Evolutionary conservation across 768 basidiomycete genomes (phyloP), one percentile per base, ranked within the genome.

Genomic region (Suillus luteus): DNA sequence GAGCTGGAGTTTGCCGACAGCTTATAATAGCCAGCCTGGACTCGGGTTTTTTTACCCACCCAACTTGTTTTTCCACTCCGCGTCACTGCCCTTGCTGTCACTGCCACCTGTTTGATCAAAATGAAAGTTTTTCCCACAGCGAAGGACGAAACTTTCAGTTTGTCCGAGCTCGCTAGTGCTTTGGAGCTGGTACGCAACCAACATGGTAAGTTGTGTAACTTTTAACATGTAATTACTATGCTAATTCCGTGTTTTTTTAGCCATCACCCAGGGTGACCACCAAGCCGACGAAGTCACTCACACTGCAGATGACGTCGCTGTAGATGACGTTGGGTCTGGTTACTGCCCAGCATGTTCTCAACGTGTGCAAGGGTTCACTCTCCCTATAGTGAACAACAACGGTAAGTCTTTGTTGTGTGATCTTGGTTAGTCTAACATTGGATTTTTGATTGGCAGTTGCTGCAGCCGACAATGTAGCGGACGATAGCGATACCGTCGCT

Each of bases 101-200:
- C 44, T 46, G 44, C n/a, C 43, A n/a, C 44, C n/a, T 22, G 19
- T 44, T 46, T 46, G 44, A 46, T 46, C n/a, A 46, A 46, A 46
- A 46, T 46, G n/a, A 46, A 46, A 46, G 10, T 10, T 10, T 46
- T 46, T 46, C 44, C 44, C 44, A 46, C 9, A 10, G 19, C 19
- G 4, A 7, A 5, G n/a, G n/a, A 46, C 1, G 44, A 46, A 22
- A 46, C n/a, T 46, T 46, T 46, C 44, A 46, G n/a, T 46, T 46
- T 46, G n/a, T 46, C 44, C 3, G 9, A 46, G 10, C 44, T n/a
- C 11, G 44, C n/a, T 11, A 46, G 44, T 46, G 44, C 44, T 11
- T 22, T 46, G 44, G n/a, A 46, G n/a, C 9, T 46, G 2, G n/a
- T 46, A 22, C 10, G 3, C 44, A 44, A 2, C 44, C 44, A 46